Evolutionary conservation across 768 basidiomycete genomes (phyloP).

Genomic region (Phylloporus sp.): DNA sequence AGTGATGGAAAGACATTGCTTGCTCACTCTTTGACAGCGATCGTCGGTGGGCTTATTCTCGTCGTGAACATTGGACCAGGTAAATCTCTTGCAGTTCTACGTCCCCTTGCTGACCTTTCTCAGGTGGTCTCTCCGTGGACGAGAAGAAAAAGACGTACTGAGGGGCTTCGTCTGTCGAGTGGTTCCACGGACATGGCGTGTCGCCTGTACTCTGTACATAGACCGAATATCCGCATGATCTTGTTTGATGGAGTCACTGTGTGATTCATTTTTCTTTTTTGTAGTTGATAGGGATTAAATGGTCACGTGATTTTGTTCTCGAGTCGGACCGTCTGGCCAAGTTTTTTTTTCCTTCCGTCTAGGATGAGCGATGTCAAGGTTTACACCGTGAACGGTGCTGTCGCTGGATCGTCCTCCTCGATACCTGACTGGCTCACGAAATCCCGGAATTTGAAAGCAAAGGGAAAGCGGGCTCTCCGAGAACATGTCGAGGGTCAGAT

Average conservation of each 20-base stretch:
- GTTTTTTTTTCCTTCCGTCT: not conserved
- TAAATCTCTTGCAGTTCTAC: constrained; percentile 27
- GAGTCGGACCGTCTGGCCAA: not conserved
- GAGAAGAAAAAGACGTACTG: constrained; percentile 98
- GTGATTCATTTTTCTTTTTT: not conserved
- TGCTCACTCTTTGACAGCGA: constrained; percentile 43
- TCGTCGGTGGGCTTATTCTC: constrained; percentile 94
- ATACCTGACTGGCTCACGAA: constrained; percentile 92
- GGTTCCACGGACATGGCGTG: not conserved
- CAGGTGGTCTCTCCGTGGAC: constrained; percentile 93
- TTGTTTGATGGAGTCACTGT: constrained; percentile 6
- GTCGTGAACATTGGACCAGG: constrained; percentile 98
- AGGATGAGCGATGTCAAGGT: constrained; percentile 58
- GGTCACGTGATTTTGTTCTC: constrained; percentile 16
- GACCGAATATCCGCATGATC: constrained; percentile 13
- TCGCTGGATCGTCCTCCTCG: constrained; percentile 80
- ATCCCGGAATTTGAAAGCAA: constrained; percentile 54
- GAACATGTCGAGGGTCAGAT: constrained; percentile 82
- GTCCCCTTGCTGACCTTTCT: not conserved
- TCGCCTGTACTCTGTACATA: constrained; percentile 20
- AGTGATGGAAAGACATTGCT: not conserved
- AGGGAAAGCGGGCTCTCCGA: constrained; percentile 53
- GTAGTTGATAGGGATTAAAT: too few species aligned
- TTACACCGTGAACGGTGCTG: constrained; percentile 94
- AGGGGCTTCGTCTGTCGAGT: not conserved